phyloP scores from a whole-genome alignment of 2,329 filamentous ascomycete genomes.

The Claviceps pazoutovae region DNA sequence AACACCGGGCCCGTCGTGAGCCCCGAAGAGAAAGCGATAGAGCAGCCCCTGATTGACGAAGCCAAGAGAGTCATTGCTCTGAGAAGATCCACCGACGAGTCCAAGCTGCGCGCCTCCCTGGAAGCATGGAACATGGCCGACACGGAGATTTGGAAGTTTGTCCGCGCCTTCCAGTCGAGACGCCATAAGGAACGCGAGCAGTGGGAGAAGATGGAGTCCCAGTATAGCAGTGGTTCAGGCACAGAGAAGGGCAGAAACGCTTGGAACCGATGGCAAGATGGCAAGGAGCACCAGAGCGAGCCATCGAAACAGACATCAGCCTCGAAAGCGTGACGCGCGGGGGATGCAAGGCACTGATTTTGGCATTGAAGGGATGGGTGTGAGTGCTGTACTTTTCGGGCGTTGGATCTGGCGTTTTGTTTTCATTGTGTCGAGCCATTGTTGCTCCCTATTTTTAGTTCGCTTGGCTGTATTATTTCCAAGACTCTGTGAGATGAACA shows the following conservation, averaged over 20 bases:
- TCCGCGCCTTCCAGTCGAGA: slow-evolving; percentile 51
- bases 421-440: no score
- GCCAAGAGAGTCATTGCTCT: slow-evolving; percentile 37
- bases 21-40: slow-evolving; percentile 37
- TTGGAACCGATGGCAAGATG: slow-evolving; percentile 24
- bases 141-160: slow-evolving; percentile 65
- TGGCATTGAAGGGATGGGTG: no score
- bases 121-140: slow-evolving; percentile 59
- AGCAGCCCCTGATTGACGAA: slow-evolving; percentile 36
- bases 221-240: slow-evolving; percentile 49
- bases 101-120: slow-evolving; percentile 37
- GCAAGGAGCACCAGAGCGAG: slow-evolving; percentile 4
- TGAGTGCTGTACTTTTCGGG: no score
- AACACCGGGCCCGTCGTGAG: slow-evolving; percentile 35
- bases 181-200: slow-evolving; percentile 45
- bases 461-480: no score
- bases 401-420: no score
- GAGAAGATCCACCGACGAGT: slow-evolving; percentile 28
- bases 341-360: neutral
- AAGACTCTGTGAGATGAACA: no score
- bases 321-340: no score
- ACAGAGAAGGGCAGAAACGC: slow-evolving; percentile 28
- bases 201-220: slow-evolving; percentile 59
- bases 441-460: no score
- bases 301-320: neutral